Evolutionary conservation across 1,139 yeast genomes (phyloP).

Genomic region (Zygotorulaspora mrakii): DNA sequence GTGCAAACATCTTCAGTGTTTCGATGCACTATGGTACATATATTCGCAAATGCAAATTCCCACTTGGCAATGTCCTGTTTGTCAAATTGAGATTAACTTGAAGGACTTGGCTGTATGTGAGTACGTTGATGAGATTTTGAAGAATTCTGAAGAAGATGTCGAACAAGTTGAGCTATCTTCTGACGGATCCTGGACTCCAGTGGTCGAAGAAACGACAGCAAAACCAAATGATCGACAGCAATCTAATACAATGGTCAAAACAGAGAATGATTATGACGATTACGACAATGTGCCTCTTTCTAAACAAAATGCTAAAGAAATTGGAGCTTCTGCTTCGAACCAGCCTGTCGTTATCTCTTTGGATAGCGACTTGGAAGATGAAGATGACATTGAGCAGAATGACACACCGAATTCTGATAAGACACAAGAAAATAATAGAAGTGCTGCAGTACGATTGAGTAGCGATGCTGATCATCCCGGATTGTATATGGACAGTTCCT

Average conservation of each 20-base stretch:
- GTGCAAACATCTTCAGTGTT: conserved; percentile 69
- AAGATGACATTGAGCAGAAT: conserved; percentile 7
- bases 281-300: conserved; percentile 16
- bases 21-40: conserved; percentile 60
- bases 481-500: conserved; percentile 16
- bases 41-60: conserved; percentile 60
- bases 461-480: conserved; percentile 7
- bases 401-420: neutral
- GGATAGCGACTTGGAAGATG: conserved; percentile 34
- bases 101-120: conserved; percentile 60
- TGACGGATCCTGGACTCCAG: conserved; percentile 57
- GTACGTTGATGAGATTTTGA: conserved; percentile 51
- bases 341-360: conserved; percentile 33
- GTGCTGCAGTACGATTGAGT: conserved; percentile 1
- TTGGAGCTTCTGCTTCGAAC: conserved; percentile 11
- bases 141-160: conserved; percentile 43
- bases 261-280: conserved; percentile 37
- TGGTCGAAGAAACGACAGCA: conserved; percentile 35
- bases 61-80: conserved; percentile 67
- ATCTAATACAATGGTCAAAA: conserved; percentile 29
- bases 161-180: conserved; percentile 53
- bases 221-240: conserved; percentile 15
- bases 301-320: conserved; percentile 7
- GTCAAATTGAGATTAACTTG: conserved; percentile 45
- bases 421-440: neutral